These are phyloP conservation scores for Sonneratia alba DNA, from an alignment of 345 rosid genomes.

Conservation along the genomic window DNA sequence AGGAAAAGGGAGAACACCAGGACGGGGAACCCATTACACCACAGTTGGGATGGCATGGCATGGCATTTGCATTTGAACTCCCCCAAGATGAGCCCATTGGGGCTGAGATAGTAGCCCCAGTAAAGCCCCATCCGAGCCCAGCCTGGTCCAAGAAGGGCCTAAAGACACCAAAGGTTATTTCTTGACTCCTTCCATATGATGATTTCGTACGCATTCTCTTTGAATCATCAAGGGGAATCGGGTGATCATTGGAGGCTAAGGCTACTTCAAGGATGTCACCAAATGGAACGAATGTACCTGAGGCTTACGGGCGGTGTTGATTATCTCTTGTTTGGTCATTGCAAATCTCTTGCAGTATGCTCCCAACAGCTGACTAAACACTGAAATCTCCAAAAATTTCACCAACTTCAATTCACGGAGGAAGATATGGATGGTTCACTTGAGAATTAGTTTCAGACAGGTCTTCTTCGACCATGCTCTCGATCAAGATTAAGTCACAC, in stretches of 20 bases:
- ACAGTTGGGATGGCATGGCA: background rate
- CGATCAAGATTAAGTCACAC: background rate
- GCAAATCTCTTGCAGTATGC: constrained; percentile 59
- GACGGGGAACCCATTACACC: background rate
- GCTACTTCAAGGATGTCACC: too few species aligned
- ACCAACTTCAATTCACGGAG: constrained; percentile 5
- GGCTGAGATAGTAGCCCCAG: too few species aligned
- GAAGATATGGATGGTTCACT: background rate
- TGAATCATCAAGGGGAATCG: too few species aligned
- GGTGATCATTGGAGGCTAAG: too few species aligned
- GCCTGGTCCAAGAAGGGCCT: too few species aligned
- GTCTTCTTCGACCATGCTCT: background rate
- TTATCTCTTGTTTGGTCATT: constrained; percentile 84
- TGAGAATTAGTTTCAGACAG: background rate
- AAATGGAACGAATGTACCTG: background rate
- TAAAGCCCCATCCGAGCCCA: too few species aligned
- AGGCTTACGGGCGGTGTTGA: constrained; percentile 82
- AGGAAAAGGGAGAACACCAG: background rate
- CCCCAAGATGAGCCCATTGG: too few species aligned
- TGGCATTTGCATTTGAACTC: too few species aligned
- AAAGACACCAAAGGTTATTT: too few species aligned
- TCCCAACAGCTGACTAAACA: constrained; percentile 40
- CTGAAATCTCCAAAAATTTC: constrained; percentile 42
- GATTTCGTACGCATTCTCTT: too few species aligned
- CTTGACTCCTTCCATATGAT: too few species aligned